A percentile compares a stretch with the other conserved stretches of the same genome.
These are phyloP conservation scores for Globisporangium irregulare DNA, from an alignment of 352 stramenopile species.

Conservation along the genomic window DNA sequence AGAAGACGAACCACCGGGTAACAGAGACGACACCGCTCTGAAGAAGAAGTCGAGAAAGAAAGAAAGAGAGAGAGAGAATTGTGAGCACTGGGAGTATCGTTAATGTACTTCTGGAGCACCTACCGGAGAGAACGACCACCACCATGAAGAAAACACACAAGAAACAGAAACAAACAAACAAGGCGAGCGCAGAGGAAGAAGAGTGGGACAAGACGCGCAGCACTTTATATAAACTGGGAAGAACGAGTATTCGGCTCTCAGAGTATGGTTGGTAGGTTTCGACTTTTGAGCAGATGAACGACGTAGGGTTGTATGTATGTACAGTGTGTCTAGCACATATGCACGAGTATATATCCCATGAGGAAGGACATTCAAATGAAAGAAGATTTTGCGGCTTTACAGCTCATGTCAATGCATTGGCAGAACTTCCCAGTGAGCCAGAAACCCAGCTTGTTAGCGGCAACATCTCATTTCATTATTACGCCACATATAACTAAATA, in stretches of 20 bases:
- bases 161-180: not conserved
- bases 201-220: not conserved
- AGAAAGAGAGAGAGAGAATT: not conserved
- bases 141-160: constrained; percentile 1
- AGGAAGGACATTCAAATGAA: constrained; percentile 12
- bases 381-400: too few species aligned
- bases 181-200: not conserved
- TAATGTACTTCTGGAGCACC: not conserved
- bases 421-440: too few species aligned
- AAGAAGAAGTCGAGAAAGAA: constrained; percentile 12
- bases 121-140: not conserved
- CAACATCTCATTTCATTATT: too few species aligned
- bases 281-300: constrained; percentile 6
- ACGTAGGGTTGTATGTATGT: constrained; percentile 9
- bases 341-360: constrained; percentile 1
- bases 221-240: not conserved
- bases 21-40: constrained; percentile 3
- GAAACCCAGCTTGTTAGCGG: too few species aligned
- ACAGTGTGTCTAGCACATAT: too few species aligned
- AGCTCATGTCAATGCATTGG: too few species aligned
- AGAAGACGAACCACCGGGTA: constrained; percentile 14
- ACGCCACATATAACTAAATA: too few species aligned
- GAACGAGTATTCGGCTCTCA: not conserved
- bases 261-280: not conserved
- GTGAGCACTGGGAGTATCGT: not conserved